Conservation (phyloP, 345 rosid genomes). For the Hibiscus tridactylites region DNA sequence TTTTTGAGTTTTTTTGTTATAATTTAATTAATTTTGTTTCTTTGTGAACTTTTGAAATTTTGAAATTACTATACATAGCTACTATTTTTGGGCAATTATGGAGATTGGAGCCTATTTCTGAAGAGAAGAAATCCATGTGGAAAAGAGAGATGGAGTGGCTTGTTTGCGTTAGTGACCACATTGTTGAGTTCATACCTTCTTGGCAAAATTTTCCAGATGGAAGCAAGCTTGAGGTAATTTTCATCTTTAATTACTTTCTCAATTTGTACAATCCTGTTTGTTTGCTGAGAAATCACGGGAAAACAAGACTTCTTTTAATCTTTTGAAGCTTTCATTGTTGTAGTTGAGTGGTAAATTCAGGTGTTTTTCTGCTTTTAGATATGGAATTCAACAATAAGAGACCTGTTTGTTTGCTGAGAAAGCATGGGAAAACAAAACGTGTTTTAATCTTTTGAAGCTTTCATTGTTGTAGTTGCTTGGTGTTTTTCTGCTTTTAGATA, state of each 20-base stretch:
- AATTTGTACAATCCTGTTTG: not conserved
- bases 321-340: not conserved
- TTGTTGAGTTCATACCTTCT: constrained; percentile 87
- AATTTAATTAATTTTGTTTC: not conserved
- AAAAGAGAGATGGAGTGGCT: constrained; percentile 95
- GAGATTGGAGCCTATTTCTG: constrained; percentile 81
- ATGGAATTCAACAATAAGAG: too few species aligned
- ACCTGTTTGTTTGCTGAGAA: too few species aligned
- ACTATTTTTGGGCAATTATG: constrained; percentile 94
- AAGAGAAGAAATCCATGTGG: constrained; percentile 95
- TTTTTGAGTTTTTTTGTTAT: not conserved
- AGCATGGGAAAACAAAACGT: too few species aligned
- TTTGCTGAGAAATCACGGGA: not conserved
- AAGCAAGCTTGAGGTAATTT: constrained; percentile 79
- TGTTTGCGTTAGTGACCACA: constrained; percentile 86
- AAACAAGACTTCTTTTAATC: not conserved
- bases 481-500: not conserved
- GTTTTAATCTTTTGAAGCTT: too few species aligned
- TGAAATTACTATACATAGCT: constrained; percentile 35
- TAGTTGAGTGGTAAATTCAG: not conserved
- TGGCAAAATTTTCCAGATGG: constrained; percentile 98
- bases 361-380: too few species aligned
- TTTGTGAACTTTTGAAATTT: constrained; percentile 2
- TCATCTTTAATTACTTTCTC: not conserved
- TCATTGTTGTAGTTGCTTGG: too few species aligned